Base-by-base conservation (phyloP, 2,329 filamentous ascomycete species). In the Intubia oerlemansii region DNA sequence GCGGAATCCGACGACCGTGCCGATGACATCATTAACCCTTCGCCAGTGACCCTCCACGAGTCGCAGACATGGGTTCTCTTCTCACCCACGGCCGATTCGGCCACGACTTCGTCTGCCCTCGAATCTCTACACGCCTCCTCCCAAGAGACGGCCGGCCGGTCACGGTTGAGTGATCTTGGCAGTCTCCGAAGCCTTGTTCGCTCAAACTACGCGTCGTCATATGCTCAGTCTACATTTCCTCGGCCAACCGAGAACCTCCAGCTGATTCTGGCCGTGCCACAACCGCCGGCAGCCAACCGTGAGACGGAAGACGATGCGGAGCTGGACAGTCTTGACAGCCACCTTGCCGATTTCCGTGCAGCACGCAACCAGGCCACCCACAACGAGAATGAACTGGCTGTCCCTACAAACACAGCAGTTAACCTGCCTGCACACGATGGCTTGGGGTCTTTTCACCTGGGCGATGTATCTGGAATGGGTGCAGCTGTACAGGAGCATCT, bases 41-140 rank as follows among this genome's bases (percentile, higher is more conserved):
- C n/a, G n/a, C n/a, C n/a, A n/a, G n/a, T n/a, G n/a, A n/a, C n/a
- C n/a, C n/a, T 39, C 27, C 69, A 78, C 35, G 75, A 84, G 38
- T 75, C 79, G 10, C 76, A 88, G 50, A 85, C 91, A 64, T 98
- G 88, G 88, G 76, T 95, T 31, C 68, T 98, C 38, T 98, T 98
- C 57, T 79, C 82, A 7, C 80, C 80, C 2, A 61, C 62, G 7
- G 70, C 71, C 37, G 63, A 60, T 34, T 54, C 58, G 19, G 52
- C 52, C 26, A 64, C 61, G 4, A 73, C 76, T 13, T 70, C 70
- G 5, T 71, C 75, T 2, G 12, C 29, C 36, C 62, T 72, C 29
- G 79, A 72, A 25, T 70, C 78, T 21, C 68, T 70, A 47, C 47
- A 78, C 49, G 43, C 64, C 54, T 54, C 65, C 53, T 54, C 70